A percentile compares a stretch with the other conserved stretches of the same genome.
Evolutionary conservation across 2,329 filamentous ascomycete species (phyloP).

Genomic region (Colletotrichum salicis): DNA sequence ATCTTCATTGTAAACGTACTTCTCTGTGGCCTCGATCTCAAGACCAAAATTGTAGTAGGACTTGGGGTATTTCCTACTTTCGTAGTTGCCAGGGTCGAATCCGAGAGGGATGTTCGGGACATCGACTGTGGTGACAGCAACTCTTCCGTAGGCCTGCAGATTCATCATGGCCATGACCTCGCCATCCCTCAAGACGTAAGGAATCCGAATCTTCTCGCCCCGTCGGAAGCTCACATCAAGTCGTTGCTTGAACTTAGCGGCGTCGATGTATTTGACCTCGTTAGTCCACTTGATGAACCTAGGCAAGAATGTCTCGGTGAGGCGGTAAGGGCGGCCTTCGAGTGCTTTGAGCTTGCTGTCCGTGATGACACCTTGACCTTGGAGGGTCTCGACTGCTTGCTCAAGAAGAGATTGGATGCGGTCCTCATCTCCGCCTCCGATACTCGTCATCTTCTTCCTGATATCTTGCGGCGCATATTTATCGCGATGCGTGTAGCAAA

Average conservation of each 20-base stretch:
- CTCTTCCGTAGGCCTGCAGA: conserved; percentile 67
- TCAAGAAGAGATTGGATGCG: conserved; percentile 55
- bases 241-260: conserved; percentile 67
- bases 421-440: conserved; percentile 53
- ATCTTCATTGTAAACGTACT: conserved; percentile 67
- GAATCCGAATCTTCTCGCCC: conserved; percentile 55
- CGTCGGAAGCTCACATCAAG: conserved; percentile 67
- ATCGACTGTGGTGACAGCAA: conserved; percentile 64
- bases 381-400: conserved; percentile 59
- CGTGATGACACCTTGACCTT: conserved; percentile 64
- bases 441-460: conserved; percentile 61
- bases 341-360: conserved; percentile 68
- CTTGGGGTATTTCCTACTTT: conserved; percentile 75
- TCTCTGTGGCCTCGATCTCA: conserved; percentile 65
- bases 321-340: conserved; percentile 70
- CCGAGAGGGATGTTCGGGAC: conserved; percentile 75
- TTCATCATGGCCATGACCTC: conserved; percentile 75
- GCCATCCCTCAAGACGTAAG: conserved; percentile 70
- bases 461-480: conserved; percentile 61
- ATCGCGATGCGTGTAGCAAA: conserved; percentile 63
- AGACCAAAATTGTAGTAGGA: conserved; percentile 73
- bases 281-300: conserved; percentile 67
- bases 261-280: conserved; percentile 66
- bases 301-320: conserved; percentile 68
- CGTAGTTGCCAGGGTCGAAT: conserved; percentile 77